These are phyloP conservation scores for Paramarasmius palmivorus DNA, from an alignment of 1,284 basidiomycete genomes.

Conservation along the genomic window DNA sequence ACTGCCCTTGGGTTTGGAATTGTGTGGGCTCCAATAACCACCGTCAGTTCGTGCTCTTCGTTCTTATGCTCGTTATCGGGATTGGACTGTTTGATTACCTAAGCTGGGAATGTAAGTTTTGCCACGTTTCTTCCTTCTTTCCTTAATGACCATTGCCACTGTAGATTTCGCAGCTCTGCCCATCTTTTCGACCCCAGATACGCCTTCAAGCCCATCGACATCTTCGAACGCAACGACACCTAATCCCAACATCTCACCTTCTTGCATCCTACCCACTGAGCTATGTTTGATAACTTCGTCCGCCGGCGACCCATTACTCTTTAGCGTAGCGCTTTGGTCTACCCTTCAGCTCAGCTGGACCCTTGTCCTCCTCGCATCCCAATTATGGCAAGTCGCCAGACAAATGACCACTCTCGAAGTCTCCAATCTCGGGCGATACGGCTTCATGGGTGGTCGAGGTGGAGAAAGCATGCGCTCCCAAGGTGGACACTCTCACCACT, in stretches of 20 bases:
- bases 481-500: conserved; percentile 64
- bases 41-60: conserved; percentile 91
- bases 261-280: conserved; percentile 68
- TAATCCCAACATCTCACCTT: conserved; percentile 44
- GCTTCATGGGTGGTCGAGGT: conserved; percentile 95
- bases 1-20: conserved; percentile 99
- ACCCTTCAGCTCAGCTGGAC: conserved; percentile 95
- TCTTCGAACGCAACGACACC: conserved; percentile 34
- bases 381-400: conserved; percentile 88
- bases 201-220: conserved; percentile 8
- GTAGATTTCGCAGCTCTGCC: conserved; percentile 7
- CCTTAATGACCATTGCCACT: not conserved
- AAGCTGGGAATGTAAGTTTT: conserved; percentile 71
- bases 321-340: conserved; percentile 82
- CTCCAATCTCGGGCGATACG: conserved; percentile 91
- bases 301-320: conserved; percentile 83
- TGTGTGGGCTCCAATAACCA: conserved; percentile 97
- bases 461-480: conserved; percentile 66
- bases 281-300: conserved; percentile 74
- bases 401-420: conserved; percentile 98
- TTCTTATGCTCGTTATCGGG: conserved; percentile 81
- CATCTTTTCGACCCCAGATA: not conserved
- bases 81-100: conserved; percentile 84
- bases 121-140: conserved; percentile 2
- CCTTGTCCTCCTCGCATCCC: conserved; percentile 78